Base-by-base conservation (phyloP, 331 rosid genomes). In the Pyracantha coccinea region DNA sequence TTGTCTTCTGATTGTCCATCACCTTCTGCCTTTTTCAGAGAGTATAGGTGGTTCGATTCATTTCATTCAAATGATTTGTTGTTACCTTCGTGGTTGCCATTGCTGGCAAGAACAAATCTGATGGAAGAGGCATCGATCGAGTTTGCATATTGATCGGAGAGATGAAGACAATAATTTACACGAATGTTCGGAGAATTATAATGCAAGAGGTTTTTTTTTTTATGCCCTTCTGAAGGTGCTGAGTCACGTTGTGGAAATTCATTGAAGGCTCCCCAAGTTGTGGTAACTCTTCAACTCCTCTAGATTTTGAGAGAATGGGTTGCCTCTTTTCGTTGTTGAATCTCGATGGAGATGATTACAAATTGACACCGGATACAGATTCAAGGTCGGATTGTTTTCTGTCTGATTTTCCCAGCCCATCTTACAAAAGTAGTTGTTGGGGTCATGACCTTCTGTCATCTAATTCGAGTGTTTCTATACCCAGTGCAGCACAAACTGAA, bases 271-370 rank as follows among this genome's bases (percentile, higher is more conserved):
- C 44, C 44, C 44, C 44, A 35, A 2, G 3, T 35, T 47, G n/a
- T 12, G 7, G 19, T 3, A 29, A 17, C 24, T 31, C 24, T 29
- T 64, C 69, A 64, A 19, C 24, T 64, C 25, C 45, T 63, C 29
- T 71, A 17, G 79, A 74, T 55, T 12, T 47, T 15, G 78, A 76
- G 71, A 58, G 38, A 20, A 69, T 72, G n/a, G 47, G 66, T 82
- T 77, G 35, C 41, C 44, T 65, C 66, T 72, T 63, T 23, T 84
- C 86, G 2, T 72, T 87, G 21, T 23, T 75, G 50, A 65, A 31
- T 74, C 89, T 83, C 47, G 82, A 85, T 28, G 73, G 52, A 52
- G 77, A 75, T 47, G 82, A 81, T 27, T 64, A 6, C 20, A 74
- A 79, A 23, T 69, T 73, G 77, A 45, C 68, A 45, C 65, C 71